Conservation (phyloP, 352 stramenopile species). For the Pythium aquatile region DNA sequence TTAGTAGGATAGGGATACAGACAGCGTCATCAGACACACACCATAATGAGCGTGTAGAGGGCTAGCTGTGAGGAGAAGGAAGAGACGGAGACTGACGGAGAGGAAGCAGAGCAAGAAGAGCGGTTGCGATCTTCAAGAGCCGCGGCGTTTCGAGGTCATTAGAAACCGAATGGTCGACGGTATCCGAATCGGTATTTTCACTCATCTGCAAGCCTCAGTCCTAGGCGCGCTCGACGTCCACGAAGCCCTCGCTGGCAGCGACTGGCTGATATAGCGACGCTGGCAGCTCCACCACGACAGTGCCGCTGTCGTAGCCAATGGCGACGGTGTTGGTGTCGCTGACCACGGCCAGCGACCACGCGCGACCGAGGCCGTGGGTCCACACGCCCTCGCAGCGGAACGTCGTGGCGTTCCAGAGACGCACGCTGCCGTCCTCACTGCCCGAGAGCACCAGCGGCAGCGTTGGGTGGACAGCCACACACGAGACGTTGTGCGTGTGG, state of each 20-base stretch:
- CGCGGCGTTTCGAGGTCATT: not conserved
- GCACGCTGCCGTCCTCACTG: conserved; percentile 87
- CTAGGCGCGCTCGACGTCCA: not conserved
- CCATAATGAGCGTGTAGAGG: not conserved
- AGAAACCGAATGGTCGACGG: not conserved
- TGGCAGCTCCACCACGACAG: conserved; percentile 11
- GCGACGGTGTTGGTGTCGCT: conserved; percentile 53
- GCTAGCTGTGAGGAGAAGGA: not conserved
- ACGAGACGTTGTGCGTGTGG: conserved; percentile 92
- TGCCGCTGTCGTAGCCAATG: conserved; percentile 59
- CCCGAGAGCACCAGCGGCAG: conserved; percentile 70
- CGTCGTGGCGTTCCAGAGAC: conserved; percentile 48
- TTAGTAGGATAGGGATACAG: not conserved
- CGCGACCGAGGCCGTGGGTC: conserved; percentile 94
- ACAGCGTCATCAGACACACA: not conserved
- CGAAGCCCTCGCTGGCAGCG: not conserved
- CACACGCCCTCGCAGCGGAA: conserved; percentile 86
- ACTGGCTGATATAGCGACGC: not conserved
- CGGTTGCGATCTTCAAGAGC: conserved; percentile 26
- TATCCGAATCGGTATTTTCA: not conserved
- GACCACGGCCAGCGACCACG: conserved; percentile 77
- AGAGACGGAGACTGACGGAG: not conserved
- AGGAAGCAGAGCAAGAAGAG: not conserved
- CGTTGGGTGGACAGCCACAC: conserved; percentile 90
- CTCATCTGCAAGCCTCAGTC: not conserved